Evolutionary conservation across 345 rosid genomes (phyloP).

Genomic region (Citrus sinensis): DVS_A1.0 CM039164.1:4864501-4865000

Average conservation of each 20-base stretch:
- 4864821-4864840: conserved; percentile 28
- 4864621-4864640: background rate
- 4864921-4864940: conserved; percentile 1
- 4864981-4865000: background rate
- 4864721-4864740: conserved; percentile 30
- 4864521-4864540: background rate
- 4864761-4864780: conserved; percentile 13
- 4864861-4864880: conserved; percentile 45
- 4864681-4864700: conserved; percentile 42
- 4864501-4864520: conserved; percentile 1
- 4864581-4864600: background rate
- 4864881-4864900: conserved; percentile 17
- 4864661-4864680: background rate
- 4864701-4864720: conserved; percentile 26
- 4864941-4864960: background rate
- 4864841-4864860: conserved; percentile 36
- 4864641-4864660: background rate
- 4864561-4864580: background rate
- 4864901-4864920: background rate
- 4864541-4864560: background rate
- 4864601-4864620: background rate
- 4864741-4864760: conserved; percentile 20
- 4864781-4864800: conserved; percentile 36
- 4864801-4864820: conserved; percentile 27
- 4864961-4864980: background rate